Evolutionary conservation across 1,284 basidiomycete species (phyloP), one percentile per base, ranked within the genome.

Genomic region (Cryptococcus sp.): DNA sequence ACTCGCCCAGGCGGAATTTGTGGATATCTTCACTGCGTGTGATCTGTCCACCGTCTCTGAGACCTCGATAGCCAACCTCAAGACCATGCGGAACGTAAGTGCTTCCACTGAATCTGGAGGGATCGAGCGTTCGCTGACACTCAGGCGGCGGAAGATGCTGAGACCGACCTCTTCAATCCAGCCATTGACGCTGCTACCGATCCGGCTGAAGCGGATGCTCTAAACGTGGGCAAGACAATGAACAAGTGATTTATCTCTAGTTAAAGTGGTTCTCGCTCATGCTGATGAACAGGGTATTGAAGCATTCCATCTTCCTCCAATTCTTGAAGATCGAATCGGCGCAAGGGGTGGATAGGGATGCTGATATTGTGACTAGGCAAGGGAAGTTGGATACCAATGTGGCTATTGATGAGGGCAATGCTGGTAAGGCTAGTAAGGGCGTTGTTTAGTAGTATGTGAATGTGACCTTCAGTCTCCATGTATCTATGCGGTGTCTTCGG

Each of bases 221-320:
- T 80, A 13, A 67, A 76, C 52, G 67, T 67, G 54, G 78, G 79
- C 32, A 80, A 80, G 69, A 79, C 77, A 62, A 76, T 78, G 76
- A 80, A 81, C 74, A 80, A 81, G 54, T 53, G 21, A 34, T 53
- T 52, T 2, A n/a, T 21, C 31, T 19, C 23, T 19, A 22, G 4
- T n/a, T n/a, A n/a, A n/a, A n/a, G n/a, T n/a, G n/a, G n/a, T n/a
- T n/a, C n/a, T n/a, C n/a, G n/a, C n/a, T n/a, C n/a, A n/a, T n/a
- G n/a, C n/a, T n/a, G n/a, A n/a, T n/a, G n/a, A n/a, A n/a, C n/a
- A n/a, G n/a, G n/a, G n/a, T n/a, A n/a, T n/a, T n/a, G n/a, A n/a
- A n/a, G n/a, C n/a, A n/a, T n/a, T n/a, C n/a, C n/a, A n/a, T n/a
- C n/a, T n/a, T n/a, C n/a, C n/a, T n/a, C n/a, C n/a, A n/a, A n/a